Evolutionary conservation across 1,284 basidiomycete species (phyloP).

Genomic region (Ustilago sp.): DNA sequence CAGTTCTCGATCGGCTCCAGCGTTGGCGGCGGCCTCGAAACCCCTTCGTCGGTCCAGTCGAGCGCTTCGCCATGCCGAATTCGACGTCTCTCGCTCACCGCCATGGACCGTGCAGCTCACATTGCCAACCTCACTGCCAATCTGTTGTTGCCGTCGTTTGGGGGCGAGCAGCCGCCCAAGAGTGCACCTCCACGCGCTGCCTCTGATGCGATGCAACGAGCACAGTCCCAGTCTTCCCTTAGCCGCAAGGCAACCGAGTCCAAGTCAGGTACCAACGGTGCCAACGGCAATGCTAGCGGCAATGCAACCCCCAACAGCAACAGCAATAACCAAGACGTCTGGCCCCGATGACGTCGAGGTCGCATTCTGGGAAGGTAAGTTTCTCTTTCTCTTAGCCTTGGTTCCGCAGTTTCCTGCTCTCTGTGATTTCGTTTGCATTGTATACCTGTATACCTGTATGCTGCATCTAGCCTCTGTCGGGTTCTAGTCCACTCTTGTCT

Average conservation of each 20-base stretch:
- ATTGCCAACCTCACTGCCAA: constrained; percentile 57
- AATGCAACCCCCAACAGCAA: constrained; percentile 37
- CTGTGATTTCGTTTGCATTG: neutral
- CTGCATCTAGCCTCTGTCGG: neutral
- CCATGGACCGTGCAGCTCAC: constrained; percentile 38
- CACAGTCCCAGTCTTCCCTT: constrained; percentile 31
- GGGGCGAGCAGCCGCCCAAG: constrained; percentile 40
- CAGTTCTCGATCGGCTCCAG: constrained; percentile 54
- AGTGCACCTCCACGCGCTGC: constrained; percentile 49
- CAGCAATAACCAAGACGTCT: constrained; percentile 70
- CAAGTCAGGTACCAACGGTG: constrained; percentile 17
- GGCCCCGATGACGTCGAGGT: constrained; percentile 71
- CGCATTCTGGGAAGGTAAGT: constrained; percentile 70
- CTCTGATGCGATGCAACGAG: constrained; percentile 53
- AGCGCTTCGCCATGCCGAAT: constrained; percentile 39
- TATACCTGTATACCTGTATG: neutral
- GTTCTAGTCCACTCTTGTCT: neutral
- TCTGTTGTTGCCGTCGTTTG: constrained; percentile 34
- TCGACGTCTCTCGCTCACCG: constrained; percentile 45
- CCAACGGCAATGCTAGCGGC: constrained; percentile 16
- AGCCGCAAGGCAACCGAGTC: constrained; percentile 8
- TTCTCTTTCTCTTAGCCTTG: neutral
- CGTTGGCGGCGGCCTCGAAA: constrained; percentile 35
- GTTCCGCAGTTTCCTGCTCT: neutral
- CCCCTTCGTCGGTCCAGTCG: constrained; percentile 46